These are phyloP conservation scores for Posidonia oceanica DNA, from an alignment of 116 monocot genomes.

Conservation along the genomic window DNA sequence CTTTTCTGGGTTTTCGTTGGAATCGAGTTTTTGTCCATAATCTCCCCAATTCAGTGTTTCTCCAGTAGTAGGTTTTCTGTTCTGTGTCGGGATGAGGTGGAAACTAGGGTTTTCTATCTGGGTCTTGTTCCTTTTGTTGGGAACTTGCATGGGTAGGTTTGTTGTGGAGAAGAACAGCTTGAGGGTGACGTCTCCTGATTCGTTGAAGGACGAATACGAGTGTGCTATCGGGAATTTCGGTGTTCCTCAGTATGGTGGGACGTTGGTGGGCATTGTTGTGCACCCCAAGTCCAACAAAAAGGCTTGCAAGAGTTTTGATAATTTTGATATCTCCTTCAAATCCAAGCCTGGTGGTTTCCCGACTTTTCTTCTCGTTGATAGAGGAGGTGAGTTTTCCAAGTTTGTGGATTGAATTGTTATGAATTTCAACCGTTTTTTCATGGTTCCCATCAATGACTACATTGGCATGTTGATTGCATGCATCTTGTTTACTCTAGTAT, in stretches of 20 bases:
- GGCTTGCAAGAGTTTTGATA: constrained; percentile 71
- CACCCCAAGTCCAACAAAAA: constrained; percentile 79
- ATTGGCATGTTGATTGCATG: neutral
- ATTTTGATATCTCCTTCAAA: constrained; percentile 71
- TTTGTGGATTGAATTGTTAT: neutral
- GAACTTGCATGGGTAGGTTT: constrained; percentile 42
- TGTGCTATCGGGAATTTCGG: constrained; percentile 97
- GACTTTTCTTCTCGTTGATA: constrained; percentile 81
- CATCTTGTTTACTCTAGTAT: neutral
- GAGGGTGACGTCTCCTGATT: constrained; percentile 63
- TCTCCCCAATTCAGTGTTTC: neutral
- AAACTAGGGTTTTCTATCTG: constrained; percentile 21
- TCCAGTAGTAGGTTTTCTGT: neutral
- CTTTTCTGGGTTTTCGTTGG: neutral
- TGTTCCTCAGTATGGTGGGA: constrained; percentile 91
- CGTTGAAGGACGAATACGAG: constrained; percentile 68
- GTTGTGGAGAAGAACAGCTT: constrained; percentile 98
- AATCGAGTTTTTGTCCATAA: neutral
- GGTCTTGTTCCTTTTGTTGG: constrained; percentile 30
- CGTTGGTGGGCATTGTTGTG: constrained; percentile 70
- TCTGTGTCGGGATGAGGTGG: constrained; percentile 22
- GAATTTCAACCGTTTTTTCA: neutral
- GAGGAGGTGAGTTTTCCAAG: constrained; percentile 49
- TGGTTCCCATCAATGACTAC: neutral
- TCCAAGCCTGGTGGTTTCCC: constrained; percentile 79